These are phyloP conservation scores for Naganishia onofrii DNA, from an alignment of 768 basidiomycete species.

Conservation along the genomic window DNA sequence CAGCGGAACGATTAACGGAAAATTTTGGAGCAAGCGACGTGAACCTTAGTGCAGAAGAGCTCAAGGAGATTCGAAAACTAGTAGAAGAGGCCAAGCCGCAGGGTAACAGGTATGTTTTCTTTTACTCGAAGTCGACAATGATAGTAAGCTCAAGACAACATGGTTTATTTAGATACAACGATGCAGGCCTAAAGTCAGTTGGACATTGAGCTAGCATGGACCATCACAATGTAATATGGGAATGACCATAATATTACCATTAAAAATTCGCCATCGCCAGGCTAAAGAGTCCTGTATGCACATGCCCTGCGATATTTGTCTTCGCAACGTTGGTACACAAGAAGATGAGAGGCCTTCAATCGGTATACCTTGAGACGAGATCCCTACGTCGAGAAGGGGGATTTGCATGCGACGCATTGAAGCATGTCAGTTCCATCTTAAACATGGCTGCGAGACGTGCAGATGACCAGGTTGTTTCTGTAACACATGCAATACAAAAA, in stretches of 20 bases:
- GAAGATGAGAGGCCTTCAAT: too few species aligned
- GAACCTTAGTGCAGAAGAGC: constrained; percentile 40
- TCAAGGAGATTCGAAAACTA: constrained; percentile 42
- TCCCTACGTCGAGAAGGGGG: too few species aligned
- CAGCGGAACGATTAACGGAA: constrained; percentile 40
- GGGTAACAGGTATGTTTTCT: constrained; percentile 52
- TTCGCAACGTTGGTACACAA: too few species aligned
- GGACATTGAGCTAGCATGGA: background rate
- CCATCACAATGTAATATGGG: too few species aligned
- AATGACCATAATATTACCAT: too few species aligned
- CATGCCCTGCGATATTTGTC: too few species aligned
- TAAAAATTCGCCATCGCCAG: too few species aligned
- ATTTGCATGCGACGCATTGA: too few species aligned
- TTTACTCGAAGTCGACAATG: background rate
- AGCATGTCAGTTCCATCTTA: too few species aligned
- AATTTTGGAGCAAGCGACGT: constrained; percentile 44
- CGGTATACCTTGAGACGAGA: too few species aligned
- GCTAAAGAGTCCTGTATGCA: too few species aligned
- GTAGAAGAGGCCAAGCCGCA: constrained; percentile 53
- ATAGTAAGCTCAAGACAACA: too few species aligned
- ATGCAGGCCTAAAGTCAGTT: background rate
- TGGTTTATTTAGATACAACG: background rate
- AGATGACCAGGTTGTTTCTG: background rate
- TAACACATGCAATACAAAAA: background rate
- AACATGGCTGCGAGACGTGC: background rate